Conservation (phyloP, 495 filamentous ascomycete genomes). For the Hyaloscypha bicolor region DNA sequence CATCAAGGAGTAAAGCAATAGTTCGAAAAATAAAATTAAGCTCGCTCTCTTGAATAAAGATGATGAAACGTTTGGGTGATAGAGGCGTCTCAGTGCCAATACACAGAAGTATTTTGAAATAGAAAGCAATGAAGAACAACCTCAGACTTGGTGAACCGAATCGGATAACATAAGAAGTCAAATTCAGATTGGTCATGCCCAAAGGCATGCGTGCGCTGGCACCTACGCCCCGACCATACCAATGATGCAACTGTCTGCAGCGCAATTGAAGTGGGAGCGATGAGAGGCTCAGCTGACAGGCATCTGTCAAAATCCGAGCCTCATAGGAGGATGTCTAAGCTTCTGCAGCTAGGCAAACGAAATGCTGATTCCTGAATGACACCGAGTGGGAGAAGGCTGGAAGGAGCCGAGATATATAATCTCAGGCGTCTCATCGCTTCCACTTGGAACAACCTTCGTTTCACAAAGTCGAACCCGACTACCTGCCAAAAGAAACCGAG, state of each 20-base stretch:
- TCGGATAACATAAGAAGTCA: background rate
- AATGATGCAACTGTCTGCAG: slow-evolving; percentile 12
- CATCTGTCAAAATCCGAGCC: slow-evolving; percentile 13
- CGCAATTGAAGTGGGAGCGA: background rate
- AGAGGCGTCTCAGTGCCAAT: no score
- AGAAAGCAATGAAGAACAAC: background rate
- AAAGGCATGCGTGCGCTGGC: slow-evolving; percentile 13
- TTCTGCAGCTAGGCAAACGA: slow-evolving; percentile 10
- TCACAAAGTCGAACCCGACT: background rate
- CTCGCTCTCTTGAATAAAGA: no score
- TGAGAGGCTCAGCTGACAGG: slow-evolving; percentile 13
- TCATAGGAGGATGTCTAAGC: slow-evolving; percentile 3
- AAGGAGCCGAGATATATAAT: slow-evolving; percentile 5
- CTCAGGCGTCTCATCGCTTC: no score
- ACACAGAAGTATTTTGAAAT: no score
- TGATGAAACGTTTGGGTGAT: no score
- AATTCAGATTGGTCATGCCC: slow-evolving; percentile 2
- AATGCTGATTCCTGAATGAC: slow-evolving; percentile 4
- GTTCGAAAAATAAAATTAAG: background rate
- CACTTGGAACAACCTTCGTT: background rate
- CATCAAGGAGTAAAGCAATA: background rate
- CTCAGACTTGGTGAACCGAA: background rate
- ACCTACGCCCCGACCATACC: slow-evolving; percentile 10
- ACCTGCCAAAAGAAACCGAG: no score
- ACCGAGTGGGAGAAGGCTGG: slow-evolving; percentile 14